Evolutionary conservation across 2,329 filamentous ascomycete species (phyloP).

Genomic region (Akanthomyces dipterigenus): DNA sequence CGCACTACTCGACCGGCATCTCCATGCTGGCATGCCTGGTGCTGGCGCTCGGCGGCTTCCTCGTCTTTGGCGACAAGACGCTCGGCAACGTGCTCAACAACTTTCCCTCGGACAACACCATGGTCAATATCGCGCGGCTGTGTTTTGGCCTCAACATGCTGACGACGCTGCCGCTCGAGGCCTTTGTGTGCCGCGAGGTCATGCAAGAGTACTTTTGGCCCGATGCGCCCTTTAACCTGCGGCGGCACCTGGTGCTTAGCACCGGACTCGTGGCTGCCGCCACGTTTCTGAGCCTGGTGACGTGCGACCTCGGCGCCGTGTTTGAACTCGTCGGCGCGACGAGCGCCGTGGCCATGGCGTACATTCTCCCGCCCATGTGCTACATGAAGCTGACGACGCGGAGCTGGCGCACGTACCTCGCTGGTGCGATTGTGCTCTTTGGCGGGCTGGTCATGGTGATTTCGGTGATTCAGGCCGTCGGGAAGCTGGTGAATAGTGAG

Average conservation of each 20-base stretch:
- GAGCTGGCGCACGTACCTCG: conserved; percentile 66
- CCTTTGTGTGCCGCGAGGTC: conserved; percentile 94
- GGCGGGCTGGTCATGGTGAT: conserved; percentile 75
- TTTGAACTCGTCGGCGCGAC: conserved; percentile 96
- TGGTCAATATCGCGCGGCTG: conserved; percentile 91
- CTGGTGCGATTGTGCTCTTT: conserved; percentile 68
- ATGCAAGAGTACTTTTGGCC: conserved; percentile 80
- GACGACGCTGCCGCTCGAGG: conserved; percentile 90
- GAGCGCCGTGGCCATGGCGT: conserved; percentile 87
- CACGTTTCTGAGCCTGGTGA: conserved; percentile 71
- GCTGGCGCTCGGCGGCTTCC: conserved; percentile 83
- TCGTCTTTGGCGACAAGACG: conserved; percentile 88
- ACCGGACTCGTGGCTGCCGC: conserved; percentile 74
- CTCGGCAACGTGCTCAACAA: conserved; percentile 97
- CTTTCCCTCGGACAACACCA: conserved; percentile 80
- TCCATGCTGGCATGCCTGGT: conserved; percentile 87
- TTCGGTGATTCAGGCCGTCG: conserved; percentile 64
- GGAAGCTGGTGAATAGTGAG: conserved; percentile 55
- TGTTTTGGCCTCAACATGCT: conserved; percentile 99
- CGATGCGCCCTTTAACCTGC: conserved; percentile 68
- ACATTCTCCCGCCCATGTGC: conserved; percentile 90
- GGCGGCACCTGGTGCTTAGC: conserved; percentile 80
- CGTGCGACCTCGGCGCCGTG: conserved; percentile 87
- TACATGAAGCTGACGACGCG: conserved; percentile 86
- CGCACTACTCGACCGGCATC: conserved; percentile 84